Evolutionary conservation across 1,139 yeast genomes (phyloP).

Genomic region (Magnusiomyces tetraspermus): DNA sequence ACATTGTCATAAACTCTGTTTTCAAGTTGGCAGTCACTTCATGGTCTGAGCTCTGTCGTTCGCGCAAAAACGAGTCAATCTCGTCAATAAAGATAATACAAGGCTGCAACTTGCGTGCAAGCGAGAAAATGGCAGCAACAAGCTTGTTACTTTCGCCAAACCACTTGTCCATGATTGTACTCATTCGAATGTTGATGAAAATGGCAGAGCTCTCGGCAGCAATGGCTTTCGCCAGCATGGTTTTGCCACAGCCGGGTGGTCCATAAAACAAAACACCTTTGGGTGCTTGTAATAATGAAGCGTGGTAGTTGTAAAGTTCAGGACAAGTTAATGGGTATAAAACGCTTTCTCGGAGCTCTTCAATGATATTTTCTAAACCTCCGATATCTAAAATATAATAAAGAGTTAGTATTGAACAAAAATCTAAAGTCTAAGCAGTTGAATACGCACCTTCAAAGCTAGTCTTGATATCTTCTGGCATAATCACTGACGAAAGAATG

Average conservation of each 20-base stretch:
- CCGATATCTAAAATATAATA: conserved; percentile 73
- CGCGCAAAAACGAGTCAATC: conserved; percentile 87
- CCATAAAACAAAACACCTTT: conserved; percentile 90
- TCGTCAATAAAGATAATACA: conserved; percentile 94
- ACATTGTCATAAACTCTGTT: conserved; percentile 94
- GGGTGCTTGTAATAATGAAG: conserved; percentile 71
- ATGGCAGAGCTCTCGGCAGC: conserved; percentile 91
- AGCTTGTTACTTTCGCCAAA: conserved; percentile 94
- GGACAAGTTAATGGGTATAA: conserved; percentile 79
- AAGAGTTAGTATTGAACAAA: neutral
- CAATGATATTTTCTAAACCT: conserved; percentile 72
- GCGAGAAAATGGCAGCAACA: conserved; percentile 84
- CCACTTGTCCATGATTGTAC: conserved; percentile 96
- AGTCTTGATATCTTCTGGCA: conserved; percentile 73
- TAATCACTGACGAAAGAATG: conserved; percentile 65
- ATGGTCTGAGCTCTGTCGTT: conserved; percentile 76
- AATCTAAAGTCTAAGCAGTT: too few relatives aligned
- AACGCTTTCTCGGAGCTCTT: conserved; percentile 79
- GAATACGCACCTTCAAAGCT: conserved; percentile 45
- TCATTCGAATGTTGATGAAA: conserved; percentile 85
- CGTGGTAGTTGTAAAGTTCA: conserved; percentile 51
- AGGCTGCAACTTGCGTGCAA: conserved; percentile 86
- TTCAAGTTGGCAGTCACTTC: conserved; percentile 93
- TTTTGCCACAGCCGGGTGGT: conserved; percentile 98
- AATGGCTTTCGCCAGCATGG: conserved; percentile 92